Percentiles rank a stretch among this genome's conserved stretches.
Conservation (phyloP, 768 basidiomycete species). For the Strobilomyces confusus region DNA sequence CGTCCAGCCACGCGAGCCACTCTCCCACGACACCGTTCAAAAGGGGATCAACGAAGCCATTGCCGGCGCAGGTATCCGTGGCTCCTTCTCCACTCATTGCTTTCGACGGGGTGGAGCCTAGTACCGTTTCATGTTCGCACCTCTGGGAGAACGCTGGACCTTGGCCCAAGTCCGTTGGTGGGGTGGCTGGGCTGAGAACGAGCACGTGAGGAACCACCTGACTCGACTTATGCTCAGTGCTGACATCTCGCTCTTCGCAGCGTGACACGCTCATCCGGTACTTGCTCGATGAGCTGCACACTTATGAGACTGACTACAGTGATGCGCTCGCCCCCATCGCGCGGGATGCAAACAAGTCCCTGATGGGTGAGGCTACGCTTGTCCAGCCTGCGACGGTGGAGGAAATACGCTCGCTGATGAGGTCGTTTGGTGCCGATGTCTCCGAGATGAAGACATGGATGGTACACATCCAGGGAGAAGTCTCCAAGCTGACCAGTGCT, state of each 20-base stretch:
- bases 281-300: neutral
- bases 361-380: no score
- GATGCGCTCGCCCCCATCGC: neutral
- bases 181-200: conserved; percentile 40
- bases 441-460: no score
- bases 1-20: neutral
- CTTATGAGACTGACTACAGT: neutral
- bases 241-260: neutral
- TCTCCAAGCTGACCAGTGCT: no score
- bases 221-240: neutral
- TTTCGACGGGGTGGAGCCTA: no score
- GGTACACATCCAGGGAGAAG: no score
- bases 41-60: neutral
- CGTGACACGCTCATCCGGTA: neutral
- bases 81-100: no score
- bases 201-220: no score
- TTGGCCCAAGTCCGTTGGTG: conserved; percentile 33
- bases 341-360: conserved; percentile 8
- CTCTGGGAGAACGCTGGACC: conserved; percentile 32
- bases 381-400: no score
- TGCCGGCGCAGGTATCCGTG: neutral
- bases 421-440: no score
- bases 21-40: neutral
- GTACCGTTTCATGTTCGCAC: no score
- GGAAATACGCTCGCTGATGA: no score